Percentiles rank a stretch among this genome's conserved stretches.
Conservation (phyloP, 2,329 filamentous ascomycete genomes). For the Hymenoscyphus albidus region DNA sequence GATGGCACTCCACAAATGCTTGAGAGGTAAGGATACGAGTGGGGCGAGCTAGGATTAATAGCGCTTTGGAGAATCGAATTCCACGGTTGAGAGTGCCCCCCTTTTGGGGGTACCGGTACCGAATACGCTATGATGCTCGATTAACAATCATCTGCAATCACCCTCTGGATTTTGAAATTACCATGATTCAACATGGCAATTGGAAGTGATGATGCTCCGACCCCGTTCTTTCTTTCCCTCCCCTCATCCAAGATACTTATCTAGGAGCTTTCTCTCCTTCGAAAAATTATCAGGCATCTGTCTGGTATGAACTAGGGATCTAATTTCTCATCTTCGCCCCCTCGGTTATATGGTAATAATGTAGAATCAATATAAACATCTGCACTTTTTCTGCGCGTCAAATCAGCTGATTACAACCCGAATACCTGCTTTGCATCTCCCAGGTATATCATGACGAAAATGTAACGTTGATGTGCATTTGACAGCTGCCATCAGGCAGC, state of each 20-base stretch:
- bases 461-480: not conserved
- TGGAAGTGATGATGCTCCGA: not conserved
- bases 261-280: not conserved
- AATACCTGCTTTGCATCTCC: not conserved
- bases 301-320: not conserved
- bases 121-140: not conserved
- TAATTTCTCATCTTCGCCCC: not conserved
- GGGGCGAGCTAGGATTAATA: too few relatives aligned
- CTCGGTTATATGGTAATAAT: not conserved
- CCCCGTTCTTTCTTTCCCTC: not conserved
- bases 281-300: too few relatives aligned
- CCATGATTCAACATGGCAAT: not conserved
- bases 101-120: not conserved
- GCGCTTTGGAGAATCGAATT: not conserved
- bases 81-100: not conserved
- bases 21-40: too few relatives aligned
- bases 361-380: not conserved
- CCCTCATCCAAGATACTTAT: not conserved
- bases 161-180: not conserved
- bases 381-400: not conserved
- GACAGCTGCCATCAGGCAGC: not conserved
- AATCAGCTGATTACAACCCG: not conserved
- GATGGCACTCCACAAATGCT: too few relatives aligned
- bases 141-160: not conserved
- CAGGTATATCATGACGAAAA: slow-evolving; percentile 3